Percentiles rank a stretch among this genome's conserved stretches.
Evolutionary conservation across 179 eudicot genomes (phyloP).

Genomic region (Actinidia chinensis): DNA sequence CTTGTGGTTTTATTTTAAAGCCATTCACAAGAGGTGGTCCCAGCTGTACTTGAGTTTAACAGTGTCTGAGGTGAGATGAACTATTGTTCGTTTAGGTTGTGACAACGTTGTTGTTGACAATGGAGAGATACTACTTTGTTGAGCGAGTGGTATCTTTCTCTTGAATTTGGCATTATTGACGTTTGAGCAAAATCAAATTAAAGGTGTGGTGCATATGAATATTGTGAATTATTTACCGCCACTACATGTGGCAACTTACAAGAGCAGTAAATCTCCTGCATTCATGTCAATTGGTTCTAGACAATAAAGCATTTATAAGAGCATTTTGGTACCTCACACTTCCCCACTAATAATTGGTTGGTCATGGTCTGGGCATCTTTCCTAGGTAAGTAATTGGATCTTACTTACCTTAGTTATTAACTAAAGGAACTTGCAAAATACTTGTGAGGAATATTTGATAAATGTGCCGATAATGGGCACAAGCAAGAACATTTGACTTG

Average conservation of each 20-base stretch:
- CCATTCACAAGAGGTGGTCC: neutral
- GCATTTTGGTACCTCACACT: neutral
- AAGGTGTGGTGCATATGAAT: neutral
- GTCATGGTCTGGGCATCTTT: neutral
- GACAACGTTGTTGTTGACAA: neutral
- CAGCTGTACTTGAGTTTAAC: neutral
- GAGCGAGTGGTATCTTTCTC: neutral
- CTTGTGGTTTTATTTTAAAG: neutral
- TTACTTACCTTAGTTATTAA: neutral
- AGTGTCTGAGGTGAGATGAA: neutral
- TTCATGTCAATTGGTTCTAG: neutral
- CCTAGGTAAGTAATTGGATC: neutral
- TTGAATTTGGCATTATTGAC: neutral
- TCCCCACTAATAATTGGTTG: neutral
- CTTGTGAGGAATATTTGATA: neutral
- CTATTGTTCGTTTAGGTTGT: neutral
- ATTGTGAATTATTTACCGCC: neutral
- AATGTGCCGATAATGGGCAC: neutral
- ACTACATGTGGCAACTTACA: neutral
- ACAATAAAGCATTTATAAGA: neutral
- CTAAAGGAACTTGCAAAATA: neutral
- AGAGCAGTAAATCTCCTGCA: neutral
- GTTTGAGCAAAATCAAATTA: neutral
- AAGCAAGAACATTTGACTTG: neutral
- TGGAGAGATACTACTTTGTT: neutral